These are phyloP conservation scores for Phyllosticta capitalensis DNA, from an alignment of 2,329 filamentous ascomycete species.

Conservation along the genomic window DNA sequence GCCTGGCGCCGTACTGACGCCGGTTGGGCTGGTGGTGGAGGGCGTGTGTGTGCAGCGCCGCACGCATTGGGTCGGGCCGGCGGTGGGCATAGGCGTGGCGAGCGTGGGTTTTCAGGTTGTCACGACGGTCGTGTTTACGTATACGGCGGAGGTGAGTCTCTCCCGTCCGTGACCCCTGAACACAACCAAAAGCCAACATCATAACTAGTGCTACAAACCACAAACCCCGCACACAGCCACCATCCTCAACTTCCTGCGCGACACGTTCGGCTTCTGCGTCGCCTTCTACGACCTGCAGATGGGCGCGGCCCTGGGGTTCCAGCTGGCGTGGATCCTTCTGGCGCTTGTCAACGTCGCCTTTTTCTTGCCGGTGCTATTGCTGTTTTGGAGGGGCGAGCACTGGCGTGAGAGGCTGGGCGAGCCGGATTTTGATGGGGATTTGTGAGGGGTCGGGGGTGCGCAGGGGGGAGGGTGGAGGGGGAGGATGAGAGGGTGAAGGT, in stretches of 20 bases:
- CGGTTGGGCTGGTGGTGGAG: constrained; percentile 2
- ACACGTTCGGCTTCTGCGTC: not conserved
- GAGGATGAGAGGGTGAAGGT: no score
- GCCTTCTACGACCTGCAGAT: not conserved
- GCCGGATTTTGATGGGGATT: not conserved
- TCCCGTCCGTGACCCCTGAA: no score
- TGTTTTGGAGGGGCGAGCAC: not conserved
- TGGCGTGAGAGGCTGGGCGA: not conserved
- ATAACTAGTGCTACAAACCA: not conserved
- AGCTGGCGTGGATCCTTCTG: not conserved
- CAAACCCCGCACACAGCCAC: not conserved
- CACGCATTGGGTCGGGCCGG: constrained; percentile 2
- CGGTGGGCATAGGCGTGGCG: not conserved
- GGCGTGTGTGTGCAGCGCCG: not conserved
- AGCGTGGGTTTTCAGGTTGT: constrained; percentile 5
- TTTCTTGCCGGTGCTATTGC: constrained; percentile 3
- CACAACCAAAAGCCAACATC: not conserved
- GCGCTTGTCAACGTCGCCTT: not conserved
- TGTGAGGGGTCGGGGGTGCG: no score
- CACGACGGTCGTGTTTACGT: constrained; percentile 4
- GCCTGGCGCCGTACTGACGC: not conserved
- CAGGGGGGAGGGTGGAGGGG: no score
- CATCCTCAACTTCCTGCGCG: not conserved
- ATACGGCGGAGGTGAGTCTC: constrained; percentile 1
- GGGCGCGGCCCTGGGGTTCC: not conserved